phyloP scores from a whole-genome alignment of 192 early-diverging fungal genomes.

The Mortierella claussenii region DNA sequence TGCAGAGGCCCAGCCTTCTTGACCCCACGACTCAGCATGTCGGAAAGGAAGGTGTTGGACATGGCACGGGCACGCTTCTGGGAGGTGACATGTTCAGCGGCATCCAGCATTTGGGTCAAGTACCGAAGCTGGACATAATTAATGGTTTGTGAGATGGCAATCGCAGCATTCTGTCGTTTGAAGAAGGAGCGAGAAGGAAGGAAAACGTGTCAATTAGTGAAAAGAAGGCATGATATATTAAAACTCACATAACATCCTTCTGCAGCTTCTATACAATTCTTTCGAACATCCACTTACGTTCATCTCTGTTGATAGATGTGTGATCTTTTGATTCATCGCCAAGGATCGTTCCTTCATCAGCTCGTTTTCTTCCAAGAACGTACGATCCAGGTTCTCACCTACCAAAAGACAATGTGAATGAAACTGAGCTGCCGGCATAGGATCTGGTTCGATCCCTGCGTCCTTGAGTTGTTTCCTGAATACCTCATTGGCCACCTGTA shows the following conservation, averaged over 20 bases:
- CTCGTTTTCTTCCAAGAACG: constrained; percentile 45
- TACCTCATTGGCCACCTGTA: constrained; percentile 37
- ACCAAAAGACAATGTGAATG: constrained; percentile 24
- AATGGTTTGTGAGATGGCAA: constrained; percentile 49
- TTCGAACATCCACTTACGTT: constrained; percentile 17
- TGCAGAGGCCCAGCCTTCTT: constrained; percentile 28
- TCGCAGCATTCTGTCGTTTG: constrained; percentile 41
- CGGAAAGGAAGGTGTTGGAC: constrained; percentile 50
- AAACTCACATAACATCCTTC: no score
- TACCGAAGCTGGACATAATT: constrained; percentile 50
- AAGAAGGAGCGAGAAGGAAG: no score
- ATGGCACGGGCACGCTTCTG: constrained; percentile 43
- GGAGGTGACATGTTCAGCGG: constrained; percentile 38
- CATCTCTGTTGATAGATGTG: constrained; percentile 33
- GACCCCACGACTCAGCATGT: constrained; percentile 48
- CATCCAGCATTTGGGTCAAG: constrained; percentile 50
- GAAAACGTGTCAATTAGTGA: no score
- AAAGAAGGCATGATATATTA: no score
- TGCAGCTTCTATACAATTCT: neutral
- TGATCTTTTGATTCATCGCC: constrained; percentile 38
- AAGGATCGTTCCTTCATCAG: constrained; percentile 35
- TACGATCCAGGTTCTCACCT: constrained; percentile 35
- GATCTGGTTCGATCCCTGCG: constrained; percentile 43
- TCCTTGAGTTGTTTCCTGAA: constrained; percentile 40
- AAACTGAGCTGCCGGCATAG: constrained; percentile 24